Base-by-base conservation (phyloP, 306 rosid species). In the Coriaria nepalensis region DNA sequence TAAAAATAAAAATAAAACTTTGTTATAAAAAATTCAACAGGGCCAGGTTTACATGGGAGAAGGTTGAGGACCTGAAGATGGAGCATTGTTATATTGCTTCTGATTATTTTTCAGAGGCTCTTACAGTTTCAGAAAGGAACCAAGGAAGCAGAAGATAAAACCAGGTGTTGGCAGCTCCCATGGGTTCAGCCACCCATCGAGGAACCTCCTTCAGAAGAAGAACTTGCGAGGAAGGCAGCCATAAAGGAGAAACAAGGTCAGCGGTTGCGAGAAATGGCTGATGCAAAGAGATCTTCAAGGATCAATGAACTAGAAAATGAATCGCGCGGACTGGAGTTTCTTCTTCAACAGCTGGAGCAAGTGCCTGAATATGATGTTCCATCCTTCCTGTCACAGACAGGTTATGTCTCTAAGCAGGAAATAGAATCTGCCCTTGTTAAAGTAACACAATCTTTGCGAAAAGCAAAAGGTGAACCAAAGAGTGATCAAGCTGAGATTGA, bases 201-300 rank as follows among this genome's bases (percentile, higher is more conserved):
- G 79, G 95, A 71, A 70, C 94, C 80, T 53, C 98, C 98, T 69
- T 90, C 95, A 6, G 95, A 79, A 65, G 98, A 85, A 71, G 93
- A 85, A 78, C 67, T 90, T 61, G 98, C 98, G 37, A 77, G 95
- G 82, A 90, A 90, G 87, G 98, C 92, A 49, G 95, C 98, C 53
- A 81, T 79, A 53, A 84, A 60, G 67, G 95, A 90, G 76, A 90
- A 62, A 69, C 94, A 79, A 63, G 92, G 98, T 61, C 98, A 90
- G 71, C 82, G 98, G 40, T 54, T 90, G 71, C 69, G 95, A 59
- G 98, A 90, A 69, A 90, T 90, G 98, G 98, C 95, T 10, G 98
- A 81, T 79, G 98, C 98, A 1, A 90, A 85, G 74, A 77, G 94
- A 64, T 74, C 76, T 55, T 81, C 94, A 6, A 79, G 73, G 72